Evolutionary conservation across 1,139 yeast genomes (phyloP), one percentile per base, ranked within the genome.

Genomic region (Nakaseomyces kungkrabaensis): DNA sequence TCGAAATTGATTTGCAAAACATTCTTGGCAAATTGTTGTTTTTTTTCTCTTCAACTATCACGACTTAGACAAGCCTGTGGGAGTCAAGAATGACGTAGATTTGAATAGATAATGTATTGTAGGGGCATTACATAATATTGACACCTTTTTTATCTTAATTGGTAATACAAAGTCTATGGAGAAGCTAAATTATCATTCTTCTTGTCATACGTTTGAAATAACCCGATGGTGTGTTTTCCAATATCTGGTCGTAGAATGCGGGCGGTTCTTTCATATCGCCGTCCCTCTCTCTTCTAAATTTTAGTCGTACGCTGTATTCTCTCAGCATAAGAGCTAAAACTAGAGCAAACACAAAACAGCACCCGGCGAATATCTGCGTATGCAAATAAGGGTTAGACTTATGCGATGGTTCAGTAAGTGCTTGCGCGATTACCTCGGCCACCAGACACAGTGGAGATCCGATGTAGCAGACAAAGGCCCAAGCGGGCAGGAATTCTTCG

Each of bases 341-440:
- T 22, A 63, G 59, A 5, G 75, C 72, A 6, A 66, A 69, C 13
- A 76, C 54, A 53, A 75, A 76, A 45, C 76, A 66, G 33, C 69
- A 59, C 1, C 85, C 86, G 9, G 79, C 76, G 58, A 81, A 79
- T 0, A 82, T 74, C 59, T 82, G 88, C 10, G 84, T 72, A 59
- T 79, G 73, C 9, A 79, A 60, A 55, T 72, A 82, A 0, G 85
- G 86, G 45, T 69, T 71, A 54, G 29, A 42, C 58, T 54, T 9
- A 54, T 53, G 7, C 55, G 46, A 40, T n/a, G 54, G 48, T 33
- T 69, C 66, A 27, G 72, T 70, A 51, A 81, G 61, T 1, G 79
- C 70, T 52, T 80, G 71, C 0, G 79, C 82, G 51, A 78, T 73
- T 3, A 76, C 76, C 60, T 78, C 81, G 24, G 78, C 69, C 47